Evolutionary conservation across 1,284 basidiomycete genomes (phyloP).

Genomic region (Cryptococcus sp.): DNA sequence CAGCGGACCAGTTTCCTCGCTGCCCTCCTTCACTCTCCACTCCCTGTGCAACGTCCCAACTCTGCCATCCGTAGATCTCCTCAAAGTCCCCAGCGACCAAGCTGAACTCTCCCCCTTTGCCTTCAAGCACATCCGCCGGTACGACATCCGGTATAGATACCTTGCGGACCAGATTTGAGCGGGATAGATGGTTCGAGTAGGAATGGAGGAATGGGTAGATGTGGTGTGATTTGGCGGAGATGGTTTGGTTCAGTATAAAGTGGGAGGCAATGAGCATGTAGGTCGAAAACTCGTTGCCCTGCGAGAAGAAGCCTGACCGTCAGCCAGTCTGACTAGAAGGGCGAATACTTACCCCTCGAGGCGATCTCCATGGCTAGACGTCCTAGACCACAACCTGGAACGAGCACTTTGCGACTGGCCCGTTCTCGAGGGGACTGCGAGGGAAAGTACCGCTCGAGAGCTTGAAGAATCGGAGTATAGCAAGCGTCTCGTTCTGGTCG

Average conservation of each 20-base stretch:
- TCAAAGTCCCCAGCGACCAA: constrained; percentile 90
- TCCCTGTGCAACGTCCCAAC: constrained; percentile 45
- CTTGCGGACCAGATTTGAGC: constrained; percentile 58
- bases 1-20: constrained; percentile 72
- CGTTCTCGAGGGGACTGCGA: constrained; percentile 8
- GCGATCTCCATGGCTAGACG: constrained; percentile 82
- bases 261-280: constrained; percentile 84
- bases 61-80: constrained; percentile 67
- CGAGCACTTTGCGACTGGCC: constrained; percentile 59
- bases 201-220: constrained; percentile 86
- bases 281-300: constrained; percentile 90
- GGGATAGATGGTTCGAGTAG: constrained; percentile 69
- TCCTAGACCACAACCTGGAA: constrained; percentile 82
- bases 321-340: neutral
- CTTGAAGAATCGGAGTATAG: constrained; percentile 73
- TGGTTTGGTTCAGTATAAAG: constrained; percentile 71
- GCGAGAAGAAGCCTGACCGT: constrained; percentile 66
- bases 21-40: constrained; percentile 49
- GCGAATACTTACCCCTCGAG: constrained; percentile 59
- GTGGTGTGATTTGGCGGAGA: constrained; percentile 59
- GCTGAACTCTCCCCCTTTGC: constrained; percentile 54
- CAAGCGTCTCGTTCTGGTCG: constrained; percentile 65
- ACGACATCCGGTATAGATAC: constrained; percentile 76
- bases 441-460: constrained; percentile 63
- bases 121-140: constrained; percentile 64